Conservation (phyloP, 805 yeast genomes). For the Cyberlindnera japonica region DNA sequence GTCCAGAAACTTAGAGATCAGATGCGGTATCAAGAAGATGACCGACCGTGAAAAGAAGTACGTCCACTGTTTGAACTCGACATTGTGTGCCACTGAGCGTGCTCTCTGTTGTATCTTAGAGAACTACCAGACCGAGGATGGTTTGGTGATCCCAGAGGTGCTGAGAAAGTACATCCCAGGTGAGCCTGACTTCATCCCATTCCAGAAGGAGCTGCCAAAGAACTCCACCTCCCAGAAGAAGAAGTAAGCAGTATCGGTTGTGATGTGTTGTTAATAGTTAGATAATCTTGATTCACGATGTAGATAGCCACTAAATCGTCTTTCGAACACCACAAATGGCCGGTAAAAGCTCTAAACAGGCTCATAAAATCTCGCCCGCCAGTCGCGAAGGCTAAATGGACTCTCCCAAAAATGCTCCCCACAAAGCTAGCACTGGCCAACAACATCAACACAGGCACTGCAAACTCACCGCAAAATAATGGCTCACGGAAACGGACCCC, state of each 20-base stretch:
- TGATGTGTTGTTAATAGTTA: no score
- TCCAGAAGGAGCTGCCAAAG: conserved; percentile 86
- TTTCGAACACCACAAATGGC: no score
- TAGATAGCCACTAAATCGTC: no score
- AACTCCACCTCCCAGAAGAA: conserved; percentile 80
- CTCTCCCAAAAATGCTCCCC: no score
- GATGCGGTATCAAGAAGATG: conserved; percentile 96
- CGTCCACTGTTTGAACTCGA: conserved; percentile 97
- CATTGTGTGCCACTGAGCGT: conserved; percentile 96
- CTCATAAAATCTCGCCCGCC: no score
- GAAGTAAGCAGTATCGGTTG: conserved; percentile 29
- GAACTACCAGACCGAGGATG: conserved; percentile 97
- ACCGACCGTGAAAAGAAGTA: conserved; percentile 95
- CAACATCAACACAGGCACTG: background rate
- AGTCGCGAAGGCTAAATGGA: no score
- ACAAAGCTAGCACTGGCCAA: no score
- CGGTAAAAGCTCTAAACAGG: no score
- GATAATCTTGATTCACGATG: background rate
- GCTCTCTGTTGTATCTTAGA: conserved; percentile 96
- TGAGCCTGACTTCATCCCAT: conserved; percentile 95
- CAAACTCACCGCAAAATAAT: conserved; percentile 2
- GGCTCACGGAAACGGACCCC: conserved; percentile 18
- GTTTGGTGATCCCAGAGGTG: conserved; percentile 90
- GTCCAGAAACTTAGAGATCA: conserved; percentile 95
- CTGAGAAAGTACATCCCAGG: conserved; percentile 96